Evolutionary conservation across 192 early-diverging fungal species (phyloP).

Genomic region (Allomyces arbusculus): DNA sequence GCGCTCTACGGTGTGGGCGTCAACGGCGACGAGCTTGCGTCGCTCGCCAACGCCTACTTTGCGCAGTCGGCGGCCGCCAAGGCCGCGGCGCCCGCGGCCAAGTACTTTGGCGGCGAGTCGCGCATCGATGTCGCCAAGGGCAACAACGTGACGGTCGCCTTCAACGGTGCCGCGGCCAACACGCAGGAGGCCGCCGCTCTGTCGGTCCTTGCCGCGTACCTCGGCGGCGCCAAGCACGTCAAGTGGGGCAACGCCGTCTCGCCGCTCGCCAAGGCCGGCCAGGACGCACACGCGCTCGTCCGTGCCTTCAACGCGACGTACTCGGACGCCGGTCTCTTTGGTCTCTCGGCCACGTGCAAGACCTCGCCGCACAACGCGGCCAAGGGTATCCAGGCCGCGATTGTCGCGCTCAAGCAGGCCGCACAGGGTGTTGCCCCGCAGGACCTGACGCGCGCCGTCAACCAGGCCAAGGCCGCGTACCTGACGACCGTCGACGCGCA

Average conservation of each 20-base stretch:
- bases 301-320: slow-evolving; percentile 63
- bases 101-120: slow-evolving; percentile 70
- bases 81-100: slow-evolving; percentile 14
- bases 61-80: slow-evolving; percentile 14
- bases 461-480: slow-evolving; percentile 31
- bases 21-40: slow-evolving; percentile 43
- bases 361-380: slow-evolving; percentile 13
- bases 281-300: slow-evolving; percentile 25
- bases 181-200: slow-evolving; percentile 41
- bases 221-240: slow-evolving; percentile 34
- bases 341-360: slow-evolving; percentile 41
- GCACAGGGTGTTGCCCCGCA: slow-evolving; percentile 21
- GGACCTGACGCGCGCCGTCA: slow-evolving; percentile 40
- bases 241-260: slow-evolving; percentile 42
- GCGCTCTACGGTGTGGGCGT: slow-evolving; percentile 73
- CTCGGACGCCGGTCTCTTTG: slow-evolving; percentile 81
- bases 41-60: slow-evolving; percentile 40
- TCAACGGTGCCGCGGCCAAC: slow-evolving; percentile 39
- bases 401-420: slow-evolving; percentile 37
- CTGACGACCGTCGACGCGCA: slow-evolving; percentile 14
- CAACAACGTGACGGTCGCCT: slow-evolving; percentile 54
- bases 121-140: slow-evolving; percentile 42
- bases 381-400: slow-evolving; percentile 22
- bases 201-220: slow-evolving; percentile 27
- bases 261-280: slow-evolving; percentile 39